Base-by-base conservation (phyloP, 306 rosid species). In the Cotoneaster glaucophyllus region DNA sequence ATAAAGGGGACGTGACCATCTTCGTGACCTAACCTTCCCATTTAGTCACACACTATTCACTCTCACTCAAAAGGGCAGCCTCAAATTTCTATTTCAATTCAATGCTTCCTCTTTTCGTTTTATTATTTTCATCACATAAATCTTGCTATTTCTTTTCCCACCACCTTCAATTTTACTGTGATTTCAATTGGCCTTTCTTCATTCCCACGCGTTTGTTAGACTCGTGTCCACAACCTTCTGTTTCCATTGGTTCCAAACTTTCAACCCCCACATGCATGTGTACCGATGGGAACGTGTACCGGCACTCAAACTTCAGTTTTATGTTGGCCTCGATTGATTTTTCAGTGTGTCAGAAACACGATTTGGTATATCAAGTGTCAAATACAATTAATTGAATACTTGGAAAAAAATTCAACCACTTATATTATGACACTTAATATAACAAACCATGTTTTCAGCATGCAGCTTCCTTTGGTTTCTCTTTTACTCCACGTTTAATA, bases 21-120 rank as follows among this genome's bases (percentile, higher is more conserved):
- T 87, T 77, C 95, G 96, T 93, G 98, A 93, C 74, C 74, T 68
- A 77, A 90, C 87, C 26, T 70, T 81, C 72, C 37, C 78, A 75
- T 50, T 50, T 18, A 15, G 3, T 18, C 54, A 50, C 2, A 14
- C 54, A 17, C 21, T 15, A 50, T 50, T 50, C 21, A 50, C 54
- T 5, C 11, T 41, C 58, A 61, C 39, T 31, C 37, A 26, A 61
- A 61, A 1, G 19, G 14, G 34, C 34, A 61, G 65, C 34, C 71
- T 52, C 43, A 22, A 67, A 69, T 69, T 67, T 9, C 75, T 77
- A 71, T 75, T 86, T 70, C 57, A 82, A 84, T 82, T 84, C 70
- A 88, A 80, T 84, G 87, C 87, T 78, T 50, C 21, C 8, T 17
- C 21, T 74, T 82, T 73, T 69, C 59, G 71, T 13, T 81, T 64